Evolutionary conservation across 2,329 filamentous ascomycete species (phyloP).

Genomic region (Aspergillus latus): DNA sequence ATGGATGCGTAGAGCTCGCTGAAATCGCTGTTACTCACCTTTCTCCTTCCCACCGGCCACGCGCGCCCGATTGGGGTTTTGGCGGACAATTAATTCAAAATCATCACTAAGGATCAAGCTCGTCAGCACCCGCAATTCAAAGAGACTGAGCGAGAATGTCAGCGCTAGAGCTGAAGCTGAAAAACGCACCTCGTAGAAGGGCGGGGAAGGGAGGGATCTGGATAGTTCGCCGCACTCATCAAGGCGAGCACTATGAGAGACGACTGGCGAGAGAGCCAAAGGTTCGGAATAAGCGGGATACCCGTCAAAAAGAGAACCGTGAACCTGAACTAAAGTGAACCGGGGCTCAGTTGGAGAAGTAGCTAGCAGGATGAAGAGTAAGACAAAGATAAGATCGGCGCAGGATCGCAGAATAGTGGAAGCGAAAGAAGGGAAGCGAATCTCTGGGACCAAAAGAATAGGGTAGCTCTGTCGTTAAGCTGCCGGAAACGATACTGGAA

Average conservation of each 20-base stretch:
- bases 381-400: conserved; percentile 24
- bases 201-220: conserved; percentile 44
- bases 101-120: conserved; percentile 51
- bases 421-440: conserved; percentile 24
- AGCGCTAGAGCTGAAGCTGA: conserved; percentile 8
- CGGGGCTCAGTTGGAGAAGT: conserved; percentile 20
- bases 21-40: conserved; percentile 47
- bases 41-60: conserved; percentile 74
- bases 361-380: conserved; percentile 18
- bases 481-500: conserved; percentile 21
- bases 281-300: conserved; percentile 23
- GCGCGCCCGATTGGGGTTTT: conserved; percentile 66
- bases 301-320: conserved; percentile 22
- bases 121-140: conserved; percentile 36
- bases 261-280: conserved; percentile 24
- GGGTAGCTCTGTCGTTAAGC: conserved; percentile 2
- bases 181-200: conserved; percentile 43
- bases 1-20: neutral
- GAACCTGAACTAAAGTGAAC: conserved; percentile 26
- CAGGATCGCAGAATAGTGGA: conserved; percentile 25
- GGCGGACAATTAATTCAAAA: conserved; percentile 60
- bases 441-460: conserved; percentile 24
- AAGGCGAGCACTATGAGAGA: conserved; percentile 33
- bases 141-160: neutral
- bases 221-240: conserved; percentile 44